Conservation (phyloP, 192 early-diverging fungal genomes). For the Backusella psychrophila region DNA sequence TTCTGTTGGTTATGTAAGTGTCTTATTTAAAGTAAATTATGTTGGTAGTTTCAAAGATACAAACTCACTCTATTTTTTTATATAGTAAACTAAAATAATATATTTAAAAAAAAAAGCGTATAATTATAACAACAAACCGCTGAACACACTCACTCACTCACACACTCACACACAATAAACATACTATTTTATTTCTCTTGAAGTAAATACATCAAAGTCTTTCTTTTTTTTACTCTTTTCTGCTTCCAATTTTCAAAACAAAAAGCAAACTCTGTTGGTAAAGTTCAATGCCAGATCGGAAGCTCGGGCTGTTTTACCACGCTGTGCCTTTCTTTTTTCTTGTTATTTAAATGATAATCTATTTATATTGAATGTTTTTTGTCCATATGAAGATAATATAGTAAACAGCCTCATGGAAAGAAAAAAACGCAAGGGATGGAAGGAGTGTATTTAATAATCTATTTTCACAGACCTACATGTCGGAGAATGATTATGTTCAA, state of each 20-base stretch:
- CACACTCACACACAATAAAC: neutral
- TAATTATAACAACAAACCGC: neutral
- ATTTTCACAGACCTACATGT: neutral
- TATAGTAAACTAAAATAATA: slow-evolving; percentile 5
- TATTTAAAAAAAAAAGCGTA: slow-evolving; percentile 2
- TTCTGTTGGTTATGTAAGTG: slow-evolving; percentile 56
- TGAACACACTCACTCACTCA: neutral
- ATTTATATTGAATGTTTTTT: neutral
- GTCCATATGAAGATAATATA: neutral
- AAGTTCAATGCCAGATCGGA: slow-evolving; percentile 6
- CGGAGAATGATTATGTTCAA: neutral
- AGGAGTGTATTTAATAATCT: neutral
- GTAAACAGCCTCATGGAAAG: neutral
- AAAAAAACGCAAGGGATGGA: neutral
- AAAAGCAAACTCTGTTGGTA: neutral
- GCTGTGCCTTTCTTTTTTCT: neutral
- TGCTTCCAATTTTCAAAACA: neutral
- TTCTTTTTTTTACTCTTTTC: neutral
- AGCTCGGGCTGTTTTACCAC: neutral
- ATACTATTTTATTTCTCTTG: neutral
- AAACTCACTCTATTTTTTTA: neutral
- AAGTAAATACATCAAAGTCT: neutral
- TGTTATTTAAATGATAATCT: neutral
- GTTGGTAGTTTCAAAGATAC: neutral
- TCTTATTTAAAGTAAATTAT: neutral